Evolutionary conservation across 2,329 filamentous ascomycete genomes (phyloP).

Genomic region (Aspergillus terreus): DNA sequence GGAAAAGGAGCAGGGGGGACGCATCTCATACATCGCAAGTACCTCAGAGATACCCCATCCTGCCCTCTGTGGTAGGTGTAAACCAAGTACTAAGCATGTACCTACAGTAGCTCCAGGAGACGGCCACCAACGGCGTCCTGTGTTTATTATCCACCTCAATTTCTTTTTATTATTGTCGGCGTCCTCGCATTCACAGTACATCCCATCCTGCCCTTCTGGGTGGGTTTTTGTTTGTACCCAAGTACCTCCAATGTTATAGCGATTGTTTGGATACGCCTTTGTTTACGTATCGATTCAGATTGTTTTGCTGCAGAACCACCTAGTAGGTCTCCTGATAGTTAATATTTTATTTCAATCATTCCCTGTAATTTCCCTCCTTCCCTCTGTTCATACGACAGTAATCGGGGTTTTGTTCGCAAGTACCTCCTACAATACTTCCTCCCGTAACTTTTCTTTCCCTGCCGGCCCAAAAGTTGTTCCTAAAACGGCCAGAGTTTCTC

Average conservation of each 20-base stretch:
- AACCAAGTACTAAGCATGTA: background rate
- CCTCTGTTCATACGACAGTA: background rate
- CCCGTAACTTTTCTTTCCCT: conserved; percentile 6
- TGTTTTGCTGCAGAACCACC: background rate
- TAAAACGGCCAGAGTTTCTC: conserved; percentile 16
- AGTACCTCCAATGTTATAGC: background rate
- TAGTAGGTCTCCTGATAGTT: no score
- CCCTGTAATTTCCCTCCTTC: background rate
- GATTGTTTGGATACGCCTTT: background rate
- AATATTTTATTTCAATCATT: background rate
- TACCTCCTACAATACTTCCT: conserved; percentile 5
- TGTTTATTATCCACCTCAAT: background rate
- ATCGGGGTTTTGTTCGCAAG: background rate
- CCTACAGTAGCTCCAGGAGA: background rate
- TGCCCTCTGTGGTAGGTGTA: background rate
- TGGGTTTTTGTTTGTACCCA: background rate
- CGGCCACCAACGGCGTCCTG: background rate
- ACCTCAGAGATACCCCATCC: conserved; percentile 1
- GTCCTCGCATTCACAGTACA: background rate
- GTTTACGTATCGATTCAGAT: background rate
- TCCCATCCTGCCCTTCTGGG: background rate
- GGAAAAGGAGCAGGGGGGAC: conserved; percentile 22
- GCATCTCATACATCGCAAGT: background rate
- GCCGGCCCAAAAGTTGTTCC: conserved; percentile 9
- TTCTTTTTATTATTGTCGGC: background rate